Evolutionary conservation across 2,329 filamentous ascomycete genomes (phyloP), one percentile per base, ranked within the genome.

Genomic region (Pyrenophora tritici-repentis): DNA sequence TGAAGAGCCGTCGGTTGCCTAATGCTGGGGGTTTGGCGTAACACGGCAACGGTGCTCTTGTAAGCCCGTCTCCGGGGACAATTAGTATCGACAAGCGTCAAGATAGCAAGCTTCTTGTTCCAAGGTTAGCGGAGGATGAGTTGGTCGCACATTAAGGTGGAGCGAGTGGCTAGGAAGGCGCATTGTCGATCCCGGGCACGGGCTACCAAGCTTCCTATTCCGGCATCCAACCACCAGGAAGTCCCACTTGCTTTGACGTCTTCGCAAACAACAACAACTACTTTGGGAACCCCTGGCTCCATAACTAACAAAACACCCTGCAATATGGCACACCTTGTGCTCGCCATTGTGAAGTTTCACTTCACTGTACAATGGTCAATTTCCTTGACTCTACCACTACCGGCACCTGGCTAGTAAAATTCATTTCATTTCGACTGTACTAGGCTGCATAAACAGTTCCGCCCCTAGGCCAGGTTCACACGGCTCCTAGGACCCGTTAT

Each of bases 41-140:
- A 34, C 40, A 49, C 50, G 43, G 46, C 36, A 33, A 51, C 38
- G 42, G 35, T 34, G 47, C 26, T 29, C 2, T 29, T 29, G 26
- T 39, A 24, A 9, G 6, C 36, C 16, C 16, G 20, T 36, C 6
- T 31, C 32, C 17, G 31, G 32, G 38, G 41, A 26, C 24, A 49
- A 54, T 50, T 39, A 39, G 49, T 26, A 39, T 52, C 48, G 52
- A 50, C 38, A 7, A 5, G 13, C 10, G 47, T 54, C 18, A 50
- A 20, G 46, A 61, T 51, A 55, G 49, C 55, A 41, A 39, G 38
- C 17, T 42, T 32, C 46, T 50, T 20, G 29, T n/a, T n/a, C n/a
- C n/a, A n/a, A n/a, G n/a, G n/a, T 31, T 20, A 29, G 34, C 34
- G 14, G 18, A 17, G 34, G n/a, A 17, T 10, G 14, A 12, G 1